Evolutionary conservation across 1,284 basidiomycete species (phyloP), one percentile per base, ranked within the genome.

Genomic region (Apiotrichum siamense): DNA sequence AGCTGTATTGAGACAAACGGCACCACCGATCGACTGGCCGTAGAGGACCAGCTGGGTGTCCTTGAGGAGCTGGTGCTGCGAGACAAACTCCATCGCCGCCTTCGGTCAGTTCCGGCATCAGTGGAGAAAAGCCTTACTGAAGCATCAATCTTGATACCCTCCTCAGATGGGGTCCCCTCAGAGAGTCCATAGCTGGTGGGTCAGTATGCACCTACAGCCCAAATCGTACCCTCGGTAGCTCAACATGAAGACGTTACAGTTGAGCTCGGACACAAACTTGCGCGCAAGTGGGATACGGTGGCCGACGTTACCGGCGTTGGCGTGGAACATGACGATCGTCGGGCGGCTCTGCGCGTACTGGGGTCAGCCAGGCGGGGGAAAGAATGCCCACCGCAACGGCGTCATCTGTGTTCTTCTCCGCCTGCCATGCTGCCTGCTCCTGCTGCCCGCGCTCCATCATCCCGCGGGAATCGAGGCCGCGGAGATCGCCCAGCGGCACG

Each of bases 1-100:
- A 0, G 88, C 88, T 5, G 96, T 83, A 69, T 93, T 86, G 46
- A 97, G 86, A 13, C 87, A 81, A 2, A 97, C 92, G 0, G 93
- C 93, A n/a, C 93, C 93, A 15, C 94, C 94, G 26, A 98, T 89
- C 7, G 88, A 92, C 72, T 97, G 94, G 0, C 94, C 93, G 63
- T 91, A 97, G 0, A 93, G 44, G 15, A 52, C 49, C 11, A 59
- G 36, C 50, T 80, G 79, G 1, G 88, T 87, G 47, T 79, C 75
- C 27, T 81, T 79, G 12, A 97, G 78, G 9, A 77, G 65, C 0
- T 84, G 81, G 68, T 96, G 83, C 0, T 80, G 77, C 2, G 77
- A 77, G 20, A 97, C 71, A 66, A 85, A 88, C 64, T 96, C 83
- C 39, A 97, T 80, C 0, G 79, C 77, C 0, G 79, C 76, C 69